These are phyloP conservation scores for Stephanodiscus minutulus DNA, from an alignment of 108 stramenopile genomes.

Conservation along the genomic window DNA sequence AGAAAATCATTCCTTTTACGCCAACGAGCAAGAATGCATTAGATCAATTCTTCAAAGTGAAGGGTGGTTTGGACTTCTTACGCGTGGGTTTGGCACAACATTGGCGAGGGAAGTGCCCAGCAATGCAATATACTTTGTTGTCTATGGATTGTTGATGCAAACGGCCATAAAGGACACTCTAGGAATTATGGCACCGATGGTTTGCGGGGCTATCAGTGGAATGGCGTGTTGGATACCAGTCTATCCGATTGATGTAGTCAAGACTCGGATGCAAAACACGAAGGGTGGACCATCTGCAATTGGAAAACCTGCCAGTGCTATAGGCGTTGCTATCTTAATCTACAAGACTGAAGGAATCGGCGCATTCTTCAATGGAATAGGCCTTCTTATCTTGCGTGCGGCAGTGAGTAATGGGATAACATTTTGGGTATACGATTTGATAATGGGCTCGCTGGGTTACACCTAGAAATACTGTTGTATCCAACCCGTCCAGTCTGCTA, in stretches of 20 bases:
- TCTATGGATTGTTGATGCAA: conserved; percentile 29
- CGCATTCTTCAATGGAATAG: not conserved
- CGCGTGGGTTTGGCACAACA: conserved; percentile 45
- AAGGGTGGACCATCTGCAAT: conserved; percentile 3
- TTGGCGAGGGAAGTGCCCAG: conserved; percentile 46
- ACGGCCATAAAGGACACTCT: not conserved
- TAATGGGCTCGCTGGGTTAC: not conserved
- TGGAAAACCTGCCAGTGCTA: conserved; percentile 23
- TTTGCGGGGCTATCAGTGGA: conserved; percentile 22
- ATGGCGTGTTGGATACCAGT: conserved; percentile 54
- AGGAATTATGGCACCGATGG: not conserved
- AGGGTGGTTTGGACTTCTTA: conserved; percentile 12
- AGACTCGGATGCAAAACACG: conserved; percentile 51
- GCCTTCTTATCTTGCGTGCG: not conserved
- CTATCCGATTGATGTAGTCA: conserved; percentile 58
- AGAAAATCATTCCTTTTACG: not conserved
- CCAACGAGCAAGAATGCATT: conserved; percentile 6
- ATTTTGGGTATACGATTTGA: conserved; percentile 6
- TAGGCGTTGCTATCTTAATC: conserved; percentile 33
- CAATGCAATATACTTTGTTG: conserved; percentile 55
- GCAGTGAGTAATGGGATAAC: not conserved
- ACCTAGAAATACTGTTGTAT: too few relatives aligned
- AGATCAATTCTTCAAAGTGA: not conserved
- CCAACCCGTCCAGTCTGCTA: too few relatives aligned
- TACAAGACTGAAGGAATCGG: conserved; percentile 27